phyloP scores from a whole-genome alignment of 148 eudicot genomes.

The Rhododendron kiyosumense region DNA sequence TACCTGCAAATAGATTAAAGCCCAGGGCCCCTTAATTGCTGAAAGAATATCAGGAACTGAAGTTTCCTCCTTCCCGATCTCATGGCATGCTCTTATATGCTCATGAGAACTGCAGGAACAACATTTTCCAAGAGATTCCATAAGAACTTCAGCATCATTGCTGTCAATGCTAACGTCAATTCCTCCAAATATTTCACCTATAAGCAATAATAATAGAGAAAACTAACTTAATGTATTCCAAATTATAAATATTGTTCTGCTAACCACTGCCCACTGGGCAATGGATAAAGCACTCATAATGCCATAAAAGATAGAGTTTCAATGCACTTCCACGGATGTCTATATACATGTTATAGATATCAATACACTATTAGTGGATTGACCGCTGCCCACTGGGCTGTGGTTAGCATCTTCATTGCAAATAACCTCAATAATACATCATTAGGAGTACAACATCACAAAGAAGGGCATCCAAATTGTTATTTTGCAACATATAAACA shows the following conservation, averaged over 20 bases:
- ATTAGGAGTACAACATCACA: background rate
- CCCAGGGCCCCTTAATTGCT: slow-evolving; percentile 92
- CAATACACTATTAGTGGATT: too few species aligned
- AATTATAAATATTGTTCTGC: background rate
- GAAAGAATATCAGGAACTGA: slow-evolving; percentile 77
- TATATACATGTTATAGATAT: background rate
- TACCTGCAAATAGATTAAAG: slow-evolving; percentile 97
- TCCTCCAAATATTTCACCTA: slow-evolving; percentile 96
- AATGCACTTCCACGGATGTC: background rate
- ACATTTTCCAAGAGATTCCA: slow-evolving; percentile 57
- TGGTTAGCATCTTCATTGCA: background rate
- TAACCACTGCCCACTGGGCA: background rate
- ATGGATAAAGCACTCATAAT: background rate
- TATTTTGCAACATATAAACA: background rate
- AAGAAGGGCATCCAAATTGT: background rate
- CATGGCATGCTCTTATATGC: slow-evolving; percentile 18
- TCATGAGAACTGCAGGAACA: slow-evolving; percentile 46
- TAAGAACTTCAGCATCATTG: slow-evolving; percentile 75
- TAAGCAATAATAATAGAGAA: background rate
- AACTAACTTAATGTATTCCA: too few species aligned
- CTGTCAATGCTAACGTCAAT: slow-evolving; percentile 47
- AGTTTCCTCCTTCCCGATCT: slow-evolving; percentile 27
- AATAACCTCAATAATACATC: background rate
- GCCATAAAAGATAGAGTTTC: background rate
- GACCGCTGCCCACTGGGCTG: background rate